A percentile compares a stretch with the other conserved stretches of the same genome.
phyloP scores from a whole-genome alignment of 805 yeast species.

The Saccharomycopsis vini region DNA sequence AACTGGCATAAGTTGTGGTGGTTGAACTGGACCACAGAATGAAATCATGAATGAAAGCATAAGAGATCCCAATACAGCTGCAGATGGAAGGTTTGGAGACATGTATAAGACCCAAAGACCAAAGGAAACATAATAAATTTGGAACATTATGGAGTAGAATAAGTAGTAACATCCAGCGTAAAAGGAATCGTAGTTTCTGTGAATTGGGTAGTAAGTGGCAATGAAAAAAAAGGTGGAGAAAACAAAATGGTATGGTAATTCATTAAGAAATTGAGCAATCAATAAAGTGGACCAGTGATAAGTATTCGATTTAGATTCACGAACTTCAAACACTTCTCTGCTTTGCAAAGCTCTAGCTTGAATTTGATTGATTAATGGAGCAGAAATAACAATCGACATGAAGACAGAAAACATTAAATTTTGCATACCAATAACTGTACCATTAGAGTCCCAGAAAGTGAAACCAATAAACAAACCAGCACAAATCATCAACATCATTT shows the following conservation, averaged over 20 bases:
- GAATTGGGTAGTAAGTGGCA: conserved; percentile 43
- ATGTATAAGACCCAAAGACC: conserved; percentile 48
- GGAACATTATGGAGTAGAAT: conserved; percentile 40
- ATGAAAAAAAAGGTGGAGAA: conserved; percentile 44
- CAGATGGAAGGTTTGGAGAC: conserved; percentile 59
- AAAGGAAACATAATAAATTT: conserved; percentile 42
- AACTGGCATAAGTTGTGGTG: neutral
- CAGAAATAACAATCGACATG: conserved; percentile 46
- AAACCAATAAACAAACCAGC: conserved; percentile 65
- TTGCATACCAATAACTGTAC: conserved; percentile 44
- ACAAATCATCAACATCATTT: conserved; percentile 38
- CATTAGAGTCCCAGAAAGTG: conserved; percentile 51
- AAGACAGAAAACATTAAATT: conserved; percentile 53
- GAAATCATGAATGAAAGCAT: conserved; percentile 48
- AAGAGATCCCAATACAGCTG: conserved; percentile 50
- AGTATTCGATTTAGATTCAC: conserved; percentile 64
- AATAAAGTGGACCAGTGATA: conserved; percentile 62
- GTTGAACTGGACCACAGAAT: conserved; percentile 63
- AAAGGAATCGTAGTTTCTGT: conserved; percentile 34
- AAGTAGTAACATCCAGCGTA: conserved; percentile 46
- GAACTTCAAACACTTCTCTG: conserved; percentile 59
- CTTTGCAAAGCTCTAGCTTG: conserved; percentile 49
- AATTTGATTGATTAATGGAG: conserved; percentile 55
- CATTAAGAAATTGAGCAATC: conserved; percentile 44
- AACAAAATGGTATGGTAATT: conserved; percentile 49